Evolutionary conservation across 2,329 filamentous ascomycete genomes (phyloP).

Genomic region (Aspergillus sp.): DNA sequence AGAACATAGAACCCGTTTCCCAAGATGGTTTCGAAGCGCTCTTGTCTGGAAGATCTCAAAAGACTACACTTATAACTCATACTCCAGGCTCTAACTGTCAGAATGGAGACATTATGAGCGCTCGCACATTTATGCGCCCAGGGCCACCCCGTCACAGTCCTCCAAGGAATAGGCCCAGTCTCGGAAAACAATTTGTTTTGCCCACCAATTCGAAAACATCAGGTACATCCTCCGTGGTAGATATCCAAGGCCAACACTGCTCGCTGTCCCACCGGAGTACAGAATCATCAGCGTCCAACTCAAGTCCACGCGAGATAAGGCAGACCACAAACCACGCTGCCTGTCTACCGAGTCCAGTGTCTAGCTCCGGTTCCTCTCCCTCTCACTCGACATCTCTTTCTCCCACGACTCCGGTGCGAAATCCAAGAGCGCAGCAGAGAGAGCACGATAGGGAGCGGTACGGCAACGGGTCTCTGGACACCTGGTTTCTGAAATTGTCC

Average conservation of each 20-base stretch:
- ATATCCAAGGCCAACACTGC: neutral
- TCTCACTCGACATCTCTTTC: slow-evolving; percentile 6
- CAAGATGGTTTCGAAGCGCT: neutral
- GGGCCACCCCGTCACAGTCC: neutral
- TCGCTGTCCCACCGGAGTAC: neutral
- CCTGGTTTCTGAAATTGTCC: slow-evolving; percentile 28
- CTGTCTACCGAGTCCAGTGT: slow-evolving; percentile 19
- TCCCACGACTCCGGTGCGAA: slow-evolving; percentile 1
- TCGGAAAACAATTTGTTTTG: neutral
- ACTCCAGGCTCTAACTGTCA: neutral
- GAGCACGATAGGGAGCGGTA: slow-evolving; percentile 23
- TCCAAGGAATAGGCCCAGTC: neutral
- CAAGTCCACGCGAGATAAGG: neutral
- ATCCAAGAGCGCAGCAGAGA: slow-evolving; percentile 12
- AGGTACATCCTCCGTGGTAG: neutral
- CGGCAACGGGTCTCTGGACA: slow-evolving; percentile 31
- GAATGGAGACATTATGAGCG: neutral
- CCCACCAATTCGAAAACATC: neutral
- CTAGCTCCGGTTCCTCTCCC: slow-evolving; percentile 11
- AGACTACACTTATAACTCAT: neutral
- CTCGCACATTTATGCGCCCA: neutral
- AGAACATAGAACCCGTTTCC: neutral
- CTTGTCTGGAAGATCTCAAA: neutral
- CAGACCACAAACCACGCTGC: neutral
- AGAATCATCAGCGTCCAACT: neutral